Evolutionary conservation across 140 eudicot species (phyloP), one percentile per base, ranked within the genome.

Genomic region (Stevia rebaudiana): DNA sequence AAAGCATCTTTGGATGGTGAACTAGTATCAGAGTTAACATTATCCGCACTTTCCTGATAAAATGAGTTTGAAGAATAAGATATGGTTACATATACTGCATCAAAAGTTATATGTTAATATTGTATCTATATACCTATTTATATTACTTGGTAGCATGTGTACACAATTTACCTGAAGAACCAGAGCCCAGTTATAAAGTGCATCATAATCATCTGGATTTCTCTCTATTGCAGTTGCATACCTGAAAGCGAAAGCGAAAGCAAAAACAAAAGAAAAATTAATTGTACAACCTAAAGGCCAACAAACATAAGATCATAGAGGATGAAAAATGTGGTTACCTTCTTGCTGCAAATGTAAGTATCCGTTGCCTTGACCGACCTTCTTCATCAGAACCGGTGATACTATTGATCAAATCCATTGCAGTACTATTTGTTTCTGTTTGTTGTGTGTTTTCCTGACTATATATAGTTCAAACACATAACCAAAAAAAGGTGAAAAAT

Each of bases 11-110:
- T 90, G 36, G 97, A 84, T 57, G 94, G 87, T 70, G 95, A 86
- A 61, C 82, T 78, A 24, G 94, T 76, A 49, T 90, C 97, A 41
- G 86, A 80, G 67, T 74, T 82, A 61, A 90, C 92, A 81, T 86
- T 86, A 83, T 90, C 95, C 30, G 97, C 97, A 81, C 97, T 90
- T 83, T 90, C 97, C 97, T 90, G 88, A 13, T n/a, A n/a, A 53
- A 43, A 33, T 41, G 64, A 6, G 63, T n/a, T 11, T 24, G 11
- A 41, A 51, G 18, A 21, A 39, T 50, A 42, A 50, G 56, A 61
- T 40, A 72, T 42, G 37, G 54, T 41, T n/a, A n/a, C 17, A 16
- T 6, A 51, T 37, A 62, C 11, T 40, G 57, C 71, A 21, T 53
- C 49, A 64, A 31, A 8, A 72, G 11, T 8, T 44, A 63, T 12